Evolutionary conservation across 73 alveolate genomes (phyloP).

Genomic region (Diophrys appendiculata): DNA sequence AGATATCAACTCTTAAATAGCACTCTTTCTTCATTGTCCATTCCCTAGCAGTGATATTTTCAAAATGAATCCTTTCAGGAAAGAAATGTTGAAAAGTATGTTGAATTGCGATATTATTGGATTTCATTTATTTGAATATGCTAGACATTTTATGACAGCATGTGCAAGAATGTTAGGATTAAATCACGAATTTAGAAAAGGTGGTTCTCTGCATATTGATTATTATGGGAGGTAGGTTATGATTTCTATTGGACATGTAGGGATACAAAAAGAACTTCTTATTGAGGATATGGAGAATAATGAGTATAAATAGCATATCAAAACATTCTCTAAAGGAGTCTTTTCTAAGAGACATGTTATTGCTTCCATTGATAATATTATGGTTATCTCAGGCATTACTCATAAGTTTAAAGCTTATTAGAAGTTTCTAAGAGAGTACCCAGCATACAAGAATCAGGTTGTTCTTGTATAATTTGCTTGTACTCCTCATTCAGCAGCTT

Average conservation of each 20-base stretch:
- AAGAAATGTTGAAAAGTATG: conserved; percentile 66
- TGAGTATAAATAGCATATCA: conserved; percentile 15
- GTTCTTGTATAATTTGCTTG: conserved; percentile 46
- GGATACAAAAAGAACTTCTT: conserved; percentile 68
- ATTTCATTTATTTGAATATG: conserved; percentile 83
- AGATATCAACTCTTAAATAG: conserved; percentile 40
- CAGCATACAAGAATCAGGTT: conserved; percentile 9
- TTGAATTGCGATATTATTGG: conserved; percentile 85
- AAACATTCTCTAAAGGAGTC: background rate
- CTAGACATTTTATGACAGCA: conserved; percentile 74
- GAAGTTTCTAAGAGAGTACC: conserved; percentile 32
- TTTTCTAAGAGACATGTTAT: conserved; percentile 21
- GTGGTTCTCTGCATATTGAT: conserved; percentile 76
- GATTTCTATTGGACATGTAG: conserved; percentile 75
- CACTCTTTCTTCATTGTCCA: conserved; percentile 68
- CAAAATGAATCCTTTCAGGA: conserved; percentile 54
- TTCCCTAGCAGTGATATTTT: conserved; percentile 65
- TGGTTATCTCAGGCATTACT: conserved; percentile 59
- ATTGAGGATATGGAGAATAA: conserved; percentile 31
- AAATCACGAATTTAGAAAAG: conserved; percentile 73
- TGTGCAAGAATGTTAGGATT: conserved; percentile 76
- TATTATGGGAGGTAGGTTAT: conserved; percentile 82
- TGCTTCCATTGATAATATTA: conserved; percentile 56
- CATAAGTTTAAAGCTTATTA: conserved; percentile 49
- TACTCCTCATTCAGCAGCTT: conserved; percentile 2